Percentiles rank a stretch among this genome's conserved stretches.
Evolutionary conservation across 2,329 filamentous ascomycete species (phyloP).

Genomic region (Penicillium sp.): DNA sequence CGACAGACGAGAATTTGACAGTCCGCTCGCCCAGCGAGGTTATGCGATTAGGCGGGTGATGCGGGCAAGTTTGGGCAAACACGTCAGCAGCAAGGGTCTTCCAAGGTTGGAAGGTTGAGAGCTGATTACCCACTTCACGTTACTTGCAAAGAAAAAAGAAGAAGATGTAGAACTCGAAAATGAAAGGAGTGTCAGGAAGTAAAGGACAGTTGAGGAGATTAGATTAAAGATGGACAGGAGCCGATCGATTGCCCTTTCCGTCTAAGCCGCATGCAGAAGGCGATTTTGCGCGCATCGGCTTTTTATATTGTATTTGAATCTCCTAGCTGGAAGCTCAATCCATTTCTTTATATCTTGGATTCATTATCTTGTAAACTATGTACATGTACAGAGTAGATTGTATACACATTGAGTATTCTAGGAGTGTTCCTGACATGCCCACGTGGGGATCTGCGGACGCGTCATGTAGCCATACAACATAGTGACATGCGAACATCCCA

Average conservation of each 20-base stretch:
- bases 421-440: not conserved
- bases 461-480: not conserved
- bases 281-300: not conserved
- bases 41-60: not conserved
- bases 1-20: not conserved
- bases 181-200: not conserved
- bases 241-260: constrained; percentile 10
- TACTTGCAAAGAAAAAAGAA: not conserved
- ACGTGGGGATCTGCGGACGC: not conserved
- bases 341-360: no score
- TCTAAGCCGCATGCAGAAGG: not conserved
- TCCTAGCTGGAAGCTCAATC: no score
- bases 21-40: constrained; percentile 13
- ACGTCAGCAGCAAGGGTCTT: constrained; percentile 3
- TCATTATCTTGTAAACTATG: no score
- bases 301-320: no score
- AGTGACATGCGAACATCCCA: no score
- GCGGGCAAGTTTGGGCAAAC: constrained; percentile 1
- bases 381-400: no score
- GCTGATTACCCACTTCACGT: not conserved
- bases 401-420: no score
- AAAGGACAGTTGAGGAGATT: not conserved
- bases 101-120: no score
- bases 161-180: not conserved
- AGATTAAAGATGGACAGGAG: not conserved